Evolutionary conservation across 2,329 filamentous ascomycete genomes (phyloP).

Genomic region (Sclerotinia trifoliorum): DNA sequence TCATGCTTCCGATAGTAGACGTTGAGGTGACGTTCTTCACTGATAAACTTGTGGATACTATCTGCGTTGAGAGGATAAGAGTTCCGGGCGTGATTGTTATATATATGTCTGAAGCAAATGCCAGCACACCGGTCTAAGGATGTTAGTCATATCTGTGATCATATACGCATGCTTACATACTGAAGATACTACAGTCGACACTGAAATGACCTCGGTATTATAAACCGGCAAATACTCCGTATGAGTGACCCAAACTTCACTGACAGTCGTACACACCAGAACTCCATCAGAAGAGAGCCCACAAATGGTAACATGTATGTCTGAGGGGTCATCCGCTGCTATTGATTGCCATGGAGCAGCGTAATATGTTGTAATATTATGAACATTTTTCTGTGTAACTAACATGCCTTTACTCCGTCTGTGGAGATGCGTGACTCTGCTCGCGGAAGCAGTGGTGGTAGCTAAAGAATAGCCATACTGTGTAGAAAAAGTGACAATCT

Average conservation of each 20-base stretch:
- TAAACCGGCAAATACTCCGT: conserved; percentile 28
- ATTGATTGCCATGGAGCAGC: conserved; percentile 36
- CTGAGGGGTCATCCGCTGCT: conserved; percentile 26
- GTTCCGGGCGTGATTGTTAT: conserved; percentile 26
- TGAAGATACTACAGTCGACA: conserved; percentile 29
- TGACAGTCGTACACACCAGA: conserved; percentile 26
- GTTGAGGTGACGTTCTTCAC: conserved; percentile 10
- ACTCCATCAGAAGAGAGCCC: conserved; percentile 18
- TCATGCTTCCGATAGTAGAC: not conserved
- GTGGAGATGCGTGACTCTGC: not conserved
- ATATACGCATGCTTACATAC: conserved; percentile 21
- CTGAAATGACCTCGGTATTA: conserved; percentile 26
- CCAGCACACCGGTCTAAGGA: conserved; percentile 27
- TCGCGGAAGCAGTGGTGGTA: conserved; percentile 23
- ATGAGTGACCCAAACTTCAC: conserved; percentile 33
- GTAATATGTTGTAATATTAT: conserved; percentile 34
- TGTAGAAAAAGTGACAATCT: conserved; percentile 36
- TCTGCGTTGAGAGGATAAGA: conserved; percentile 26
- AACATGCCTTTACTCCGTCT: not conserved
- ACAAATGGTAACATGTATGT: conserved; percentile 31
- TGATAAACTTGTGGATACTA: conserved; percentile 14
- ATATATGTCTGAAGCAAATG: conserved; percentile 27
- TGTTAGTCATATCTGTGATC: not conserved
- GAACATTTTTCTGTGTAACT: conserved; percentile 26
- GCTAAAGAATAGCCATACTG: conserved; percentile 30